A percentile compares a stretch with the other conserved stretches of the same genome.
phyloP scores from a whole-genome alignment of 768 basidiomycete genomes.

The Glaciozyma martinii region DNA sequence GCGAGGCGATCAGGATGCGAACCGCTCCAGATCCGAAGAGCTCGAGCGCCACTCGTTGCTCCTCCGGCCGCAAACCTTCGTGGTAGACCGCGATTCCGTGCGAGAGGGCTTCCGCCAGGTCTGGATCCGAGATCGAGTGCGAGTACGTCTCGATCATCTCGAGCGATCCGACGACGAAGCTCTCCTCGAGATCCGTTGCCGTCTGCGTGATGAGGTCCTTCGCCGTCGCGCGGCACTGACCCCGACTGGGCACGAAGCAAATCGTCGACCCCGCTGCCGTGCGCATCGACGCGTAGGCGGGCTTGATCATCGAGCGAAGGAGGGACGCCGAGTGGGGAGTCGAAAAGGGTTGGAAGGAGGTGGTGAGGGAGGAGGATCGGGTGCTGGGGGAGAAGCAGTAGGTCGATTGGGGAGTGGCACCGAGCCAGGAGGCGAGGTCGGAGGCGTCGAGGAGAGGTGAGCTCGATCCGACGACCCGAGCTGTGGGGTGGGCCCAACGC shows the following conservation, averaged over 20 bases:
- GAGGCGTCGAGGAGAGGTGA: conserved; percentile 69
- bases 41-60: conserved; percentile 64
- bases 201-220: conserved; percentile 80
- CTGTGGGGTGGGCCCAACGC: conserved; percentile 53
- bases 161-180: conserved; percentile 38
- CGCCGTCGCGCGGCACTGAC: conserved; percentile 64
- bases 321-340: conserved; percentile 77
- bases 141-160: conserved; percentile 56
- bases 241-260: conserved; percentile 78
- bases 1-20: conserved; percentile 69
- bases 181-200: conserved; percentile 57
- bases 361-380: conserved; percentile 66
- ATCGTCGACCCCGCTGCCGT: conserved; percentile 47
- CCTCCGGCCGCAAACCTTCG: conserved; percentile 56
- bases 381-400: conserved; percentile 71
- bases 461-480: conserved; percentile 68
- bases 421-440: conserved; percentile 75
- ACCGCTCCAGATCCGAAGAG: conserved; percentile 72
- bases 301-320: conserved; percentile 85
- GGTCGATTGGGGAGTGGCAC: conserved; percentile 51
- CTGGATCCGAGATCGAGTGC: conserved; percentile 52
- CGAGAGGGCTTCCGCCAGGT: conserved; percentile 61
- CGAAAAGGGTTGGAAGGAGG: conserved; percentile 65
- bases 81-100: conserved; percentile 86
- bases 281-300: conserved; percentile 65